Percentiles rank a stretch among this genome's conserved stretches.
These are phyloP conservation scores for Tinospora cordifolia DNA, from an alignment of 164 flowering plant genomes.

Conservation along the genomic window DNA sequence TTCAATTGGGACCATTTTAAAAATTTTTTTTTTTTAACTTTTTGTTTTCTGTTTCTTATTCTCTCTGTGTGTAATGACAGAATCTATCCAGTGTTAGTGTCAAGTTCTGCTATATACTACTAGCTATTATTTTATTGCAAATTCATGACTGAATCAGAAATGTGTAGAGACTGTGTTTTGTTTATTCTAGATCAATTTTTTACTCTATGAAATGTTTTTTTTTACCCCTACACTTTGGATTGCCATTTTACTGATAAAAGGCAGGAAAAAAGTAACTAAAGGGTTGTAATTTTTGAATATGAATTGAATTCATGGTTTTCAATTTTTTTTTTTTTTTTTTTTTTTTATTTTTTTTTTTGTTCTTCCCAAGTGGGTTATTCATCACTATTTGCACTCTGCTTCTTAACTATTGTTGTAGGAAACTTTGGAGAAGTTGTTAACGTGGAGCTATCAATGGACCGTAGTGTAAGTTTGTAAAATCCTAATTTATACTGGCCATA, in stretches of 20 bases:
- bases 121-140: neutral
- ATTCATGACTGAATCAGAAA: neutral
- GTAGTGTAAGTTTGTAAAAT: constrained; percentile 43
- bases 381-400: neutral
- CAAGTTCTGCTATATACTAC: neutral
- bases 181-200: neutral
- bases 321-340: too few species aligned
- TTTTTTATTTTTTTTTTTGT: too few species aligned
- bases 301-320: neutral
- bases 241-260: neutral
- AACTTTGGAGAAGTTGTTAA: constrained; percentile 82
- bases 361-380: neutral
- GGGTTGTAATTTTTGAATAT: too few species aligned
- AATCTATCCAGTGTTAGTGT: neutral
- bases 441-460: constrained; percentile 79
- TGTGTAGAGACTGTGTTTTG: neutral
- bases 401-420: constrained; percentile 35
- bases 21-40: too few species aligned
- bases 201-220: neutral
- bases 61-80: neutral
- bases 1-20: neutral
- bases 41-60: neutral
- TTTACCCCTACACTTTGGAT: neutral
- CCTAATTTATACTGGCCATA: neutral
- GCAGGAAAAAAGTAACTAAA: neutral